These are phyloP conservation scores for Tubosaeta sp. DNA, from an alignment of 768 basidiomycete genomes.

Conservation along the genomic window DNA sequence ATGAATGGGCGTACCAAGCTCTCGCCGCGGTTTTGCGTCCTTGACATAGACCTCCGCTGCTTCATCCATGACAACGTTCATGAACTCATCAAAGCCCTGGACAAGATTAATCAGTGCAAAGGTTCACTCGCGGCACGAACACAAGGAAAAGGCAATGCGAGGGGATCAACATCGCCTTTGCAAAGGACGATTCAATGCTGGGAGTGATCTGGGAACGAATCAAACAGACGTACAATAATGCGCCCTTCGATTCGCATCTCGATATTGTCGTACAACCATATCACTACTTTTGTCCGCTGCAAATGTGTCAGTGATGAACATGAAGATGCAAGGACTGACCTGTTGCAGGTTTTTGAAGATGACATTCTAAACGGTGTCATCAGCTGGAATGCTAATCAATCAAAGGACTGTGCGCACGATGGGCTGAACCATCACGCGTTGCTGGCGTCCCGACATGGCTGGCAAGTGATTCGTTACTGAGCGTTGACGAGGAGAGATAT, in stretches of 20 bases:
- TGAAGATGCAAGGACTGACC: constrained; percentile 33
- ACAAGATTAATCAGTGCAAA: constrained; percentile 22
- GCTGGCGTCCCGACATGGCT: constrained; percentile 88
- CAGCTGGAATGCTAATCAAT: not conserved
- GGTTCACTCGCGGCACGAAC: not conserved
- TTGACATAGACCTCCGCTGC: constrained; percentile 90
- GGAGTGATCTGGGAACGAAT: constrained; percentile 24
- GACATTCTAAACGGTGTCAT: constrained; percentile 61
- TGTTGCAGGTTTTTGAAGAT: constrained; percentile 98
- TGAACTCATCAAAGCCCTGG: constrained; percentile 99
- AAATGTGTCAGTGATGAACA: constrained; percentile 10
- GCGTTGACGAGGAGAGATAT: constrained; percentile 6
- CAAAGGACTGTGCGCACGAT: constrained; percentile 60
- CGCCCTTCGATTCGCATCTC: constrained; percentile 95
- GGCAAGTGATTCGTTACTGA: constrained; percentile 3
- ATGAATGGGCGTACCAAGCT: constrained; percentile 59
- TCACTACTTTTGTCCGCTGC: constrained; percentile 77
- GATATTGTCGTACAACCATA: constrained; percentile 97
- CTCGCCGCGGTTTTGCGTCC: constrained; percentile 78
- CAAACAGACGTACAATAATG: constrained; percentile 75
- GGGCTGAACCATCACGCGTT: constrained; percentile 99
- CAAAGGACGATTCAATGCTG: constrained; percentile 38
- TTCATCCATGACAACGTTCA: constrained; percentile 96
- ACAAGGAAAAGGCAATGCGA: constrained; percentile 4
- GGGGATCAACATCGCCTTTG: constrained; percentile 32